These are phyloP conservation scores for Teunomyces tritomae DNA, from an alignment of 805 yeast genomes.

Conservation along the genomic window DNA sequence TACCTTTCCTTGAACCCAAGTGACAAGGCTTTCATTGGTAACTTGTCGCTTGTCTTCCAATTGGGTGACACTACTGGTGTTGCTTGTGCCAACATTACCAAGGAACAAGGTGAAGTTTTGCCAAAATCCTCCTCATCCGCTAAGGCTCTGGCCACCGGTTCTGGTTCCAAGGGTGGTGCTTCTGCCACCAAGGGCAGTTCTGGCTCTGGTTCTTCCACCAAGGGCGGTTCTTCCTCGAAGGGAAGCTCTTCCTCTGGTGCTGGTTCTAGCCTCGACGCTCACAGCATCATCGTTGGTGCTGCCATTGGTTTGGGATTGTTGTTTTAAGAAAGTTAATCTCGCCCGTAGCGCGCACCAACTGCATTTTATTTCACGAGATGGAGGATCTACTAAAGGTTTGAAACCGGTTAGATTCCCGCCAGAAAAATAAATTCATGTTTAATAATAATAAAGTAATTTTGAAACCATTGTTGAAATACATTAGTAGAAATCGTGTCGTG, in stretches of 20 bases:
- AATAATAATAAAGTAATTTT: not conserved
- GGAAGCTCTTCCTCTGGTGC: slow-evolving; percentile 1
- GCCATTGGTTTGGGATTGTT: slow-evolving; percentile 10
- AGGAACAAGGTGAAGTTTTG: slow-evolving; percentile 2
- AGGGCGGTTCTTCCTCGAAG: slow-evolving; percentile 4
- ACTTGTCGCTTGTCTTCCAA: slow-evolving; percentile 38
- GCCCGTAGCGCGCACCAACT: no score
- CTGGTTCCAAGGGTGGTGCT: slow-evolving; percentile 5
- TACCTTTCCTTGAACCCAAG: slow-evolving; percentile 23
- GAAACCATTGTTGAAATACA: no score
- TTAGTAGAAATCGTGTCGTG: no score
- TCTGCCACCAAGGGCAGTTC: slow-evolving; percentile 5
- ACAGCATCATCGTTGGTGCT: slow-evolving; percentile 6
- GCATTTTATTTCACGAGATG: not conserved
- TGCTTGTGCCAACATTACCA: slow-evolving; percentile 39
- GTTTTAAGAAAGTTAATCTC: slow-evolving; percentile 5
- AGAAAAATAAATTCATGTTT: not conserved
- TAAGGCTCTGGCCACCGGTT: slow-evolving; percentile 2
- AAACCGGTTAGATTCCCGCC: not conserved
- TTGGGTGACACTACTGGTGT: slow-evolving; percentile 29
- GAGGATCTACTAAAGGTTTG: not conserved
- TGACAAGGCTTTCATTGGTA: slow-evolving; percentile 22
- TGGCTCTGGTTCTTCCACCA: slow-evolving; percentile 5
- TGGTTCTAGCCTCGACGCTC: slow-evolving; percentile 5
- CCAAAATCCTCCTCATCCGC: not conserved